phyloP scores from a whole-genome alignment of 768 basidiomycete genomes.

The Suillus alpinus region DNA sequence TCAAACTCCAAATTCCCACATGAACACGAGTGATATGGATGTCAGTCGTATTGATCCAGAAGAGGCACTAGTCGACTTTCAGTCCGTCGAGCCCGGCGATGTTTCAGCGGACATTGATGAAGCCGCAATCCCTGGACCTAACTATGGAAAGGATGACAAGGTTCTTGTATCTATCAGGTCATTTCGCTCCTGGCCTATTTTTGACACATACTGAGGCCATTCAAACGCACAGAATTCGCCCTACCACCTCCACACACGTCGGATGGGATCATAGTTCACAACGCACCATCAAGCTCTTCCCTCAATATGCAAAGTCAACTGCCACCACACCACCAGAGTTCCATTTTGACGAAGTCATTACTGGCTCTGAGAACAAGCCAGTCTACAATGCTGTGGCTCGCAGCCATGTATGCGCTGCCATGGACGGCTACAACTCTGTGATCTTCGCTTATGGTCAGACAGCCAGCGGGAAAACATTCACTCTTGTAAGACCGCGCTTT shows the following conservation, averaged over 20 bases:
- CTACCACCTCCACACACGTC: conserved; percentile 40
- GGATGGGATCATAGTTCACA: conserved; percentile 54
- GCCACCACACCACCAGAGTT: conserved; percentile 46
- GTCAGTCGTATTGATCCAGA: conserved; percentile 73
- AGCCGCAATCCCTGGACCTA: conserved; percentile 38
- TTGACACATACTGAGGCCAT: neutral
- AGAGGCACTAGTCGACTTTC: conserved; percentile 71
- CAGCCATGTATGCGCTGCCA: conserved; percentile 83
- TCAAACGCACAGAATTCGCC: conserved; percentile 53
- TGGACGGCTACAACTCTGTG: conserved; percentile 96
- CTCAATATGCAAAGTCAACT: conserved; percentile 49
- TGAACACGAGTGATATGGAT: conserved; percentile 66
- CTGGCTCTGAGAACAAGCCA: conserved; percentile 75
- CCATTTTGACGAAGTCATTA: conserved; percentile 74
- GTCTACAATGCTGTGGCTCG: conserved; percentile 74
- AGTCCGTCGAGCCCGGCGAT: conserved; percentile 68
- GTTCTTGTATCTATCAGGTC: conserved; percentile 84
- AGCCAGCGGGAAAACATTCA: conserved; percentile 73
- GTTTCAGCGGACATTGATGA: conserved; percentile 70
- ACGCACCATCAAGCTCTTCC: conserved; percentile 60
- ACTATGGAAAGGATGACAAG: conserved; percentile 77
- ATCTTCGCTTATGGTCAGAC: conserved; percentile 96
- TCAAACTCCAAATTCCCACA: conserved; percentile 45
- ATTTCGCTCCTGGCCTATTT: conserved; percentile 6
- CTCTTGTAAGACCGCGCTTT: conserved; percentile 39